phyloP scores from a whole-genome alignment of 2,329 filamentous ascomycete genomes.

The Chaetomium globosum region DNA sequence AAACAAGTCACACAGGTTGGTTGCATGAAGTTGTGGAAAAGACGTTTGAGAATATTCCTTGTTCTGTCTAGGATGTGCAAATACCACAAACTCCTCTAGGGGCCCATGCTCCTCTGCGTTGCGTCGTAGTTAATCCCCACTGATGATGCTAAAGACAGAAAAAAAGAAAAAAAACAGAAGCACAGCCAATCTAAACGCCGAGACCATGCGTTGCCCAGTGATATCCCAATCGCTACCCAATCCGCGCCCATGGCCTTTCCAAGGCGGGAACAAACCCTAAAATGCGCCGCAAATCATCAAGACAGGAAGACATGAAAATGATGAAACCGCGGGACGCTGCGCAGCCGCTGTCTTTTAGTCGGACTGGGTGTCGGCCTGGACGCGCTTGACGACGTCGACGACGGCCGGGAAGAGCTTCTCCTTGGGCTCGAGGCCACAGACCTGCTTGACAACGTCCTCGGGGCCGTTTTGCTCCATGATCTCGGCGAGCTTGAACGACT shows the following conservation, averaged over 20 bases:
- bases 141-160: slow-evolving; percentile 9
- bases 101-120: slow-evolving; percentile 15
- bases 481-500: slow-evolving; percentile 81
- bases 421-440: slow-evolving; percentile 75
- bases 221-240: slow-evolving; percentile 18
- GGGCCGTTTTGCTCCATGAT: slow-evolving; percentile 76
- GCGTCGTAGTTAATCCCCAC: slow-evolving; percentile 18
- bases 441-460: slow-evolving; percentile 73
- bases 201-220: slow-evolving; percentile 18
- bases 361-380: slow-evolving; percentile 64
- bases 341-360: slow-evolving; percentile 24
- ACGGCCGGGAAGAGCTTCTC: slow-evolving; percentile 80
- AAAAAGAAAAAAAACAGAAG: slow-evolving; percentile 2
- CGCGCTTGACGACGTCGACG: slow-evolving; percentile 76
- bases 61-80: neutral
- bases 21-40: neutral
- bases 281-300: neutral
- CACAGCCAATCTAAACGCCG: slow-evolving; percentile 21
- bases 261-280: neutral
- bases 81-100: slow-evolving; percentile 16
- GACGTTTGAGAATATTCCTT: neutral
- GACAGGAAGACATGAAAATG: slow-evolving; percentile 23
- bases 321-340: neutral
- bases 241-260: neutral
- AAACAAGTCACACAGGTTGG: neutral